These are phyloP conservation scores for Mercurialis annua DNA, from an alignment of 345 rosid genomes.

Conservation along the genomic window DNA sequence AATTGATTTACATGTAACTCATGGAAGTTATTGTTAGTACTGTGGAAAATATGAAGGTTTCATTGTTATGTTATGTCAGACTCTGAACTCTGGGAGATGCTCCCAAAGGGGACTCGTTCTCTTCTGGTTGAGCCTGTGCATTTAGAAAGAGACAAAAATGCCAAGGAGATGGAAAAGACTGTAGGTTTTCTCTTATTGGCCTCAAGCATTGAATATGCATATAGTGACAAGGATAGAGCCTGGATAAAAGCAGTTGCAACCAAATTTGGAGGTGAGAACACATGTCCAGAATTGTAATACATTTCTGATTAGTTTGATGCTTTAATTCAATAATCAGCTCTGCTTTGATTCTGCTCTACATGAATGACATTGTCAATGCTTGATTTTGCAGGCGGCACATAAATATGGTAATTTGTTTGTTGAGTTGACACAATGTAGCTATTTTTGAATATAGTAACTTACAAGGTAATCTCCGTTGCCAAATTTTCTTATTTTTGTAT, in stretches of 20 bases:
- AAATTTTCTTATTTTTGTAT: too few species aligned
- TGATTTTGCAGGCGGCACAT: slow-evolving; percentile 1
- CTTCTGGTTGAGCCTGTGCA: slow-evolving; percentile 59
- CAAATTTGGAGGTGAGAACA: slow-evolving; percentile 54
- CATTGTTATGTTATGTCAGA: slow-evolving; percentile 31
- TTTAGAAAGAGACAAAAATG: slow-evolving; percentile 23
- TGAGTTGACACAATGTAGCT: slow-evolving; percentile 4
- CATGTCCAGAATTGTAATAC: too few species aligned
- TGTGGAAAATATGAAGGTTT: slow-evolving; percentile 13
- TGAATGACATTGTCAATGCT: too few species aligned
- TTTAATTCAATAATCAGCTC: neutral
- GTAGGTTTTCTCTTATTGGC: slow-evolving; percentile 67
- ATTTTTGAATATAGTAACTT: neutral
- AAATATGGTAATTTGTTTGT: slow-evolving; percentile 3
- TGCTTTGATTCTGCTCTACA: slow-evolving; percentile 16
- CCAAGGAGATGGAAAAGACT: slow-evolving; percentile 22
- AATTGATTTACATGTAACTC: slow-evolving; percentile 14
- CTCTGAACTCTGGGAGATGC: slow-evolving; percentile 52
- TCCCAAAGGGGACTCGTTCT: slow-evolving; percentile 66
- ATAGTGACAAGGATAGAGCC: slow-evolving; percentile 70
- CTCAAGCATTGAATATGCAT: slow-evolving; percentile 71
- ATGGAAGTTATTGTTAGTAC: neutral
- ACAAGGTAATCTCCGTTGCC: neutral
- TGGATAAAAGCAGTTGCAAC: too few species aligned
- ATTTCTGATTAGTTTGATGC: neutral